Conservation (phyloP, 345 rosid genomes). For the Eucalyptus decipiens region DNA sequence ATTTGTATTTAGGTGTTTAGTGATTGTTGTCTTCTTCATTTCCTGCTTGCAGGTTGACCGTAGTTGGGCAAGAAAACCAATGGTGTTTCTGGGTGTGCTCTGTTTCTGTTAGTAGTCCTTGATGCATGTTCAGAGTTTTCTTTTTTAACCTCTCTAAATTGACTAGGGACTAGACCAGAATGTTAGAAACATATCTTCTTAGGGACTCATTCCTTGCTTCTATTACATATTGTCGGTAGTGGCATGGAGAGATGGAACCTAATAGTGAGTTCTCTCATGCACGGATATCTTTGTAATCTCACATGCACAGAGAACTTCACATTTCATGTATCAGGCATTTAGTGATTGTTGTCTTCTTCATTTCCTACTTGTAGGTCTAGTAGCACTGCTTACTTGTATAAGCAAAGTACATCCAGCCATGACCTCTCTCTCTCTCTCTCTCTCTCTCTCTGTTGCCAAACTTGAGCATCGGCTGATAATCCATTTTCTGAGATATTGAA, state of each 20-base stretch:
- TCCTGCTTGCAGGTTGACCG: background rate
- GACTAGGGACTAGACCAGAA: too few species aligned
- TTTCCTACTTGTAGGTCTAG: constrained; percentile 59
- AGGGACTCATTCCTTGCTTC: background rate
- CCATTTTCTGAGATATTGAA: too few species aligned
- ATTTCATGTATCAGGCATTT: background rate
- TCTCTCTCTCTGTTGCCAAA: too few species aligned
- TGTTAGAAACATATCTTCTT: too few species aligned
- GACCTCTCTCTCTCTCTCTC: too few species aligned
- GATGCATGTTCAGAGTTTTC: too few species aligned
- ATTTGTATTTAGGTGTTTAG: background rate
- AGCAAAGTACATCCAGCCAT: too few species aligned
- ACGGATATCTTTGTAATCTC: background rate
- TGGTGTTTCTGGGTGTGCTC: background rate
- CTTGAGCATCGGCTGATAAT: too few species aligned
- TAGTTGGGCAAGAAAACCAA: background rate
- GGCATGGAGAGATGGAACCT: background rate
- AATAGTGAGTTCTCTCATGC: background rate
- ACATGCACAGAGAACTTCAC: background rate
- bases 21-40: background rate
- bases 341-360: background rate
- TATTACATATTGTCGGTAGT: background rate
- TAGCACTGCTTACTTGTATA: constrained; percentile 68
- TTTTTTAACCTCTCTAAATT: too few species aligned
- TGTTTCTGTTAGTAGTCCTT: background rate